Evolutionary conservation across 768 basidiomycete genomes (phyloP).

Genomic region (Exsudoporus frostii): DNA sequence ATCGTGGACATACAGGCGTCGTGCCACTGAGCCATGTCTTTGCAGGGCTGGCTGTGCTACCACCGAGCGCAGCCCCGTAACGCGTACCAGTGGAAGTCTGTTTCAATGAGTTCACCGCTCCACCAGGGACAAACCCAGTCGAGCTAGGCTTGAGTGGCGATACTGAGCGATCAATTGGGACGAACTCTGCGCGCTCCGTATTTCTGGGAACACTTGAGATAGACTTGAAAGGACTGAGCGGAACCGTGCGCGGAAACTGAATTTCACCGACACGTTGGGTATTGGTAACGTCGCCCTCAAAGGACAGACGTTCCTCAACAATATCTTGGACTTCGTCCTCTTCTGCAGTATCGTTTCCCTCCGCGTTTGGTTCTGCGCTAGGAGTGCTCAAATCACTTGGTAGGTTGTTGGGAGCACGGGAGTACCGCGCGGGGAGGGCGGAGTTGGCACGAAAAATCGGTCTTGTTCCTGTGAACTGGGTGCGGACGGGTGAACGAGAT

Average conservation of each 20-base stretch:
- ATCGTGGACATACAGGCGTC: slow-evolving; percentile 65
- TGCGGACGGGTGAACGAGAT: slow-evolving; percentile 27
- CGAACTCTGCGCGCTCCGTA: background rate
- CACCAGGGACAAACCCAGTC: slow-evolving; percentile 17
- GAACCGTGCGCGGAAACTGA: slow-evolving; percentile 53
- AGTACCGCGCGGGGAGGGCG: slow-evolving; percentile 38
- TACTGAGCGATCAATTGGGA: slow-evolving; percentile 18
- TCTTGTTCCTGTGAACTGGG: slow-evolving; percentile 25
- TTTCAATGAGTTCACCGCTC: slow-evolving; percentile 30
- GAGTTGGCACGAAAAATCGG: slow-evolving; percentile 43
- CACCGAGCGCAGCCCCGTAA: slow-evolving; percentile 56
- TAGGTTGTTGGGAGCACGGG: slow-evolving; percentile 17
- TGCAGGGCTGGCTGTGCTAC: slow-evolving; percentile 39
- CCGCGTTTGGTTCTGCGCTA: slow-evolving; percentile 11
- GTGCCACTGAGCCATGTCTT: slow-evolving; percentile 46
- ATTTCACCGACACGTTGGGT: slow-evolving; percentile 43
- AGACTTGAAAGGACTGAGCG: slow-evolving; percentile 40
- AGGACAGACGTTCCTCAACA: slow-evolving; percentile 26
- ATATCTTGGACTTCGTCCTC: slow-evolving; percentile 27
- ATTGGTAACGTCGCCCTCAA: slow-evolving; percentile 38
- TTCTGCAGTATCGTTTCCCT: slow-evolving; percentile 27
- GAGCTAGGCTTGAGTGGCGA: slow-evolving; percentile 25
- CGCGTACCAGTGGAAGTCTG: slow-evolving; percentile 60
- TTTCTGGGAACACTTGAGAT: slow-evolving; percentile 4
- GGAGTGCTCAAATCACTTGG: slow-evolving; percentile 8